Evolutionary conservation across 495 filamentous ascomycete species (phyloP).

Genomic region (Tuber aestivum): DNA sequence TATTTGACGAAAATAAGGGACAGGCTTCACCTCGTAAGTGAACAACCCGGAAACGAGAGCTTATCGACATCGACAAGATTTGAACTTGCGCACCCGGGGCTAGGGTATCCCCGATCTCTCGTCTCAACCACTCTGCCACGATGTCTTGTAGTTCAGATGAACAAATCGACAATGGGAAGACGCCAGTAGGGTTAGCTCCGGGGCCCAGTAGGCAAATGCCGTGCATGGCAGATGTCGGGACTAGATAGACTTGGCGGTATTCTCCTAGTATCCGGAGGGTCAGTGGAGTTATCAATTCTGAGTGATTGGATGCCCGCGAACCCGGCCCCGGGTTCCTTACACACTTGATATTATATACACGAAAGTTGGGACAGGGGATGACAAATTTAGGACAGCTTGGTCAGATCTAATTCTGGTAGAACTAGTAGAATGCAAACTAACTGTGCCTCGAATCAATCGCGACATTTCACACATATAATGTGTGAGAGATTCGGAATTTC

Average conservation of each 20-base stretch:
- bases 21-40: neutral
- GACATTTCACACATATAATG: neutral
- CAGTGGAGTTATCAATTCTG: neutral
- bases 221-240: neutral
- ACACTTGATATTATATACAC: neutral
- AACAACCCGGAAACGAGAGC: neutral
- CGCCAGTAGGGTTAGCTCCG: neutral
- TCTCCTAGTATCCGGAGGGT: no score
- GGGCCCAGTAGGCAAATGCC: no score
- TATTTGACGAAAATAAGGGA: neutral
- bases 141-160: neutral
- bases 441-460: neutral
- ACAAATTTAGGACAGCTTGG: neutral
- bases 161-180: neutral
- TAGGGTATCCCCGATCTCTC: constrained; percentile 10
- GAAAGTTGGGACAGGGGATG: no score
- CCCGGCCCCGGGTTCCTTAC: no score
- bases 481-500: neutral
- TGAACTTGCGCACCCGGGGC: constrained; percentile 21
- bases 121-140: constrained; percentile 23
- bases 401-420: neutral
- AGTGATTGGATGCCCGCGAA: neutral
- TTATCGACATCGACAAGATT: constrained; percentile 23
- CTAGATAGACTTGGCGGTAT: neutral
- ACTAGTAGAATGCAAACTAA: neutral